Conservation (phyloP, 2,329 filamentous ascomycete species). For the Juglanconis oblonga region DNA sequence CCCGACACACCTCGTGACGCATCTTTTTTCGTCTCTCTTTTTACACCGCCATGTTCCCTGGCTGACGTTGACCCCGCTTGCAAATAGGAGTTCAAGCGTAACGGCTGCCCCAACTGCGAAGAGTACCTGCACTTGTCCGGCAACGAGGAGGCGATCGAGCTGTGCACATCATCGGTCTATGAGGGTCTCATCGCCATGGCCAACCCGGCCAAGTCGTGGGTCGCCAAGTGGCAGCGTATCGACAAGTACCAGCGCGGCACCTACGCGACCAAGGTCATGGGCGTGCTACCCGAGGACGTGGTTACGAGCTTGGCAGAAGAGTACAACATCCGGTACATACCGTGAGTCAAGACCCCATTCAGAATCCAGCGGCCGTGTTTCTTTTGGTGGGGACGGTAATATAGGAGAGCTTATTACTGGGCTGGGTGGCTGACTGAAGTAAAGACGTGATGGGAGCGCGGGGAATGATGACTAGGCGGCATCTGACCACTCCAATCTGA, state of each 20-base stretch:
- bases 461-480: constrained; percentile 40
- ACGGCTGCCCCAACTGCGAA: constrained; percentile 97
- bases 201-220: constrained; percentile 84
- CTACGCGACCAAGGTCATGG: constrained; percentile 93
- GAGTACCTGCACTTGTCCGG: constrained; percentile 80
- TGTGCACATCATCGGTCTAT: constrained; percentile 94
- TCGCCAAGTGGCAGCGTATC: constrained; percentile 92
- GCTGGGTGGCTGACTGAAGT: constrained; percentile 2
- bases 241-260: constrained; percentile 85
- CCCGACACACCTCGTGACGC: neutral
- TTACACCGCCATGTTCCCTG: neutral
- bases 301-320: constrained; percentile 60
- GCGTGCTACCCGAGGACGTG: constrained; percentile 68
- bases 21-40: too few species aligned
- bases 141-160: constrained; percentile 76
- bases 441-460: constrained; percentile 55
- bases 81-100: constrained; percentile 72
- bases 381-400: neutral
- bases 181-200: constrained; percentile 86
- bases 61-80: neutral
- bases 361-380: neutral
- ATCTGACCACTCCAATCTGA: constrained; percentile 12
- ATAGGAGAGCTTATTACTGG: neutral
- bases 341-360: constrained; percentile 42
- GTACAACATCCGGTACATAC: constrained; percentile 62